phyloP scores from a whole-genome alignment of 2,329 filamentous ascomycete species.

The Orbilia oligospora region DNA sequence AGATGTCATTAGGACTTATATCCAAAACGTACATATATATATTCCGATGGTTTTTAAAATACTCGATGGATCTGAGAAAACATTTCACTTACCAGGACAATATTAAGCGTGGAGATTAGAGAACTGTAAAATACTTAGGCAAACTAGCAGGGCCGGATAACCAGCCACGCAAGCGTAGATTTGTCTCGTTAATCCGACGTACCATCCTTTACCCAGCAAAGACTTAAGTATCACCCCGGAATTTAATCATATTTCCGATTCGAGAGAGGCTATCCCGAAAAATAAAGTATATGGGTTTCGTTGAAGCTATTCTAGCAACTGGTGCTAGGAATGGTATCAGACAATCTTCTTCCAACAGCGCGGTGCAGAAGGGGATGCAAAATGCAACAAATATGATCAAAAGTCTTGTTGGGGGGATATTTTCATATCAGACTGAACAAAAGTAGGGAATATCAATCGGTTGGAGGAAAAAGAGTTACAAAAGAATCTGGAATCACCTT shows the following conservation, averaged over 20 bases:
- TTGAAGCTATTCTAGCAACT: no score
- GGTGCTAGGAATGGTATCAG: neutral
- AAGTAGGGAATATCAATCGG: neutral
- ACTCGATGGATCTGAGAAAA: neutral
- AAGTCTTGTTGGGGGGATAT: neutral
- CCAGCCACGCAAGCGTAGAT: conserved; percentile 3
- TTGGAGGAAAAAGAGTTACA: neutral
- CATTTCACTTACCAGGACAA: neutral
- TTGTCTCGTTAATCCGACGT: conserved; percentile 21
- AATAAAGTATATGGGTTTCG: neutral
- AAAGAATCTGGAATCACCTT: no score
- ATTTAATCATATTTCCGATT: neutral
- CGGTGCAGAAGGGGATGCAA: neutral
- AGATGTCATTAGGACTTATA: conserved; percentile 4
- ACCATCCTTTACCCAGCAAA: conserved; percentile 12
- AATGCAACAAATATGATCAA: conserved; percentile 6
- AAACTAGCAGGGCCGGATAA: neutral
- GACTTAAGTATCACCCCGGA: neutral
- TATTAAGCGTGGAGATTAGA: no score
- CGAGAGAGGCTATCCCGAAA: neutral
- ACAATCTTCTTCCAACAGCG: neutral
- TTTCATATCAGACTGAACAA: no score
- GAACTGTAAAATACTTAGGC: no score
- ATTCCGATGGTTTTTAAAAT: neutral
- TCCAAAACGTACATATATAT: neutral